Evolutionary conservation across 202 grass and related monocot genomes (phyloP), one percentile per base, ranked within the genome.

Genomic region (Tripidium arundinaceum): DNA sequence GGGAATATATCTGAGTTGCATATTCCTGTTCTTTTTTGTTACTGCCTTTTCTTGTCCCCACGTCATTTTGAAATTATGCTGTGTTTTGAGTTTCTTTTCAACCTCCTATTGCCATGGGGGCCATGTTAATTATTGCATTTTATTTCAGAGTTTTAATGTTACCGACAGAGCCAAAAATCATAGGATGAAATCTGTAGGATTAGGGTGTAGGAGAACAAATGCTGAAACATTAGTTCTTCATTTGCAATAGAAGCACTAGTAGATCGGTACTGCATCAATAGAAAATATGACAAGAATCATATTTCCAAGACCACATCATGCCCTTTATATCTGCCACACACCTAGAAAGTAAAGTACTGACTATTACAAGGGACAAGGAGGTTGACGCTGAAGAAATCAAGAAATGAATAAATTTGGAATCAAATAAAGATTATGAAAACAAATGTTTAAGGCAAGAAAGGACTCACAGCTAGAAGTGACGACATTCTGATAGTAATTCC

Each of bases 401-500:
- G 62, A 36, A 37, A 66, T 26, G 27, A 80, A 6, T 34, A 69
- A 7, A 24, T 68, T 70, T 38, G 55, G 19, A 88, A 22, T 72
- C 46, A 24, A 70, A 68, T 66, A 22, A 71, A 68, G 37, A 21
- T 31, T 14, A 47, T 6, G 5, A 39, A 63, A 75, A 47, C 61
- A 84, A 26, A 79, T n/a, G n/a, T n/a, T n/a, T n/a, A n/a, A n/a
- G 74, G 16, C 52, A 28, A 54, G 40, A 65, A 87, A 88, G 50
- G 65, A 92, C 94, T 86, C 87, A 98, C 92, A 98, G 76, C 94
- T 98, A 26, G 94, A 98, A 43, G 94, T 98, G 43, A 94, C 94
- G 11, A 98, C 94, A 87, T 98, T 98, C 86, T 98, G 92, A 83
- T 98, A 98, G 86, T 94, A 98, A 80, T 84, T 98, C 94, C 94